Conservation (phyloP, 148 eudicot species). For the Silene uniflora region DNA sequence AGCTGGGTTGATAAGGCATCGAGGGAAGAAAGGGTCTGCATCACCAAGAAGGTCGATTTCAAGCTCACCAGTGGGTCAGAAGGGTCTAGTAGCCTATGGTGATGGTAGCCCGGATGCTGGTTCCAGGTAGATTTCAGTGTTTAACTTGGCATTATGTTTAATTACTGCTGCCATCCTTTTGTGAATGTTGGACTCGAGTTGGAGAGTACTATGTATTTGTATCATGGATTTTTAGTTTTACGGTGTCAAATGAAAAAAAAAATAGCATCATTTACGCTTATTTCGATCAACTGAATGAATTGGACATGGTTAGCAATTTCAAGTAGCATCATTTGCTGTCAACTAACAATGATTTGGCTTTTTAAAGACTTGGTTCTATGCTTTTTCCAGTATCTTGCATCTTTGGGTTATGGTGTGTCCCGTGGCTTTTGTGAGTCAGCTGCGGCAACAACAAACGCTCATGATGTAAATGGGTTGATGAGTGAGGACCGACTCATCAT, state of each 20-base stretch:
- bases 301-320: not conserved
- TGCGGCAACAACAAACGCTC: too few relatives aligned
- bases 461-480: too few relatives aligned
- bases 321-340: not conserved
- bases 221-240: not conserved
- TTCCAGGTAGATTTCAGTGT: conserved; percentile 27
- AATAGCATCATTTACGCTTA: not conserved
- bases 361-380: too few relatives aligned
- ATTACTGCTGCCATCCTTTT: not conserved
- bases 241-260: not conserved
- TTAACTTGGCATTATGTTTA: not conserved
- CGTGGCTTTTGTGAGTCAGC: too few relatives aligned
- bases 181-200: not conserved
- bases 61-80: conserved; percentile 59
- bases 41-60: conserved; percentile 56
- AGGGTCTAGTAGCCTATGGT: conserved; percentile 86
- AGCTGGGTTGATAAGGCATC: conserved; percentile 25
- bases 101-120: conserved; percentile 67
- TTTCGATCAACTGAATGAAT: not conserved
- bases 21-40: conserved; percentile 31
- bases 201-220: not conserved
- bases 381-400: too few relatives aligned
- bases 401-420: too few relatives aligned
- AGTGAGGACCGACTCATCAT: too few relatives aligned
- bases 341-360: not conserved